A percentile compares a stretch with the other conserved stretches of the same genome.
phyloP scores from a whole-genome alignment of 331 rosid genomes.

The Ulmus americana region DNA sequence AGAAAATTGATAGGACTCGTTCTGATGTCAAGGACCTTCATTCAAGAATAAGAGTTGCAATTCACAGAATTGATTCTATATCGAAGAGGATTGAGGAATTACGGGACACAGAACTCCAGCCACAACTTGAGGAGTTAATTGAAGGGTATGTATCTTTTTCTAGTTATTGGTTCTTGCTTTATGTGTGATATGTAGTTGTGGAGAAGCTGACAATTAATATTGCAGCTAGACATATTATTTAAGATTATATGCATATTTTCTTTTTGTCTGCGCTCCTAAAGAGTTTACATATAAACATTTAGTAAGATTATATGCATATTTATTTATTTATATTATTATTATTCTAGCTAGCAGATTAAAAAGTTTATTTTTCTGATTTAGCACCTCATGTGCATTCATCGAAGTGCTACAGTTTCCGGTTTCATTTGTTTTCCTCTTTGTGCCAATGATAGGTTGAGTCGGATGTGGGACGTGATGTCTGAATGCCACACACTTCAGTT shows the following conservation, averaged over 20 bases:
- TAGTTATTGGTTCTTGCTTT: constrained; percentile 1
- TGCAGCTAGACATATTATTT: background rate
- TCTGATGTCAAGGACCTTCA: constrained; percentile 85
- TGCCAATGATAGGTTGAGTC: constrained; percentile 49
- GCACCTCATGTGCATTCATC: background rate
- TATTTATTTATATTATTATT: no score
- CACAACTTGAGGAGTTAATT: constrained; percentile 93
- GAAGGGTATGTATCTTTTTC: constrained; percentile 52
- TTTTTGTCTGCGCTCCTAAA: no score
- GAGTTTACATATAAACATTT: no score
- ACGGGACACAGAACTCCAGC: constrained; percentile 92
- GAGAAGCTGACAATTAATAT: background rate
- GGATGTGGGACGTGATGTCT: constrained; percentile 90
- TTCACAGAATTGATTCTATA: constrained; percentile 83
- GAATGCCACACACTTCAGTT: constrained; percentile 80
- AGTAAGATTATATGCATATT: no score
- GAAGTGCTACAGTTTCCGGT: background rate
- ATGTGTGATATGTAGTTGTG: background rate
- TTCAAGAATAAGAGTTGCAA: constrained; percentile 81
- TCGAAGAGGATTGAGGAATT: constrained; percentile 87
- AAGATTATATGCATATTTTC: no score
- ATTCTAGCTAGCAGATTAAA: no score
- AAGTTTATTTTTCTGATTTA: background rate
- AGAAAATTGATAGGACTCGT: constrained; percentile 68
- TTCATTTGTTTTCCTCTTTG: constrained; percentile 25